Evolutionary conservation across 768 basidiomycete species (phyloP).

Genomic region (Austroboletus festivus): DNA sequence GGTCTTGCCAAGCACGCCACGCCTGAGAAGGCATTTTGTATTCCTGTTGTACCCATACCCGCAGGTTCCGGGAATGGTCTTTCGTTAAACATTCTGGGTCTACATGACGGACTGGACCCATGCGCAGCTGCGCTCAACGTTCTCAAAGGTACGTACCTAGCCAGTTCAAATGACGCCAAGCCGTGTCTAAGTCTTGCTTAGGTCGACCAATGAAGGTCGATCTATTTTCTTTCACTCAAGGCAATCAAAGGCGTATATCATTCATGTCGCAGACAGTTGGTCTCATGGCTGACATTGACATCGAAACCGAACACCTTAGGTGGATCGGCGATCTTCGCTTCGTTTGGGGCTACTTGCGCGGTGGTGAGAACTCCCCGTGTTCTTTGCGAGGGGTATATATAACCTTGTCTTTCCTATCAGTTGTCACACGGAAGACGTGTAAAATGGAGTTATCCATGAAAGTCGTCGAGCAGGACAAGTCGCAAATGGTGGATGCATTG

Average conservation of each 20-base stretch:
- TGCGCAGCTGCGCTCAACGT: conserved; percentile 70
- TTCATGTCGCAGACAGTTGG: conserved; percentile 85
- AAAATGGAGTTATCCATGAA: conserved; percentile 70
- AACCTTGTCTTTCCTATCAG: conserved; percentile 32
- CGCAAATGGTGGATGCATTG: conserved; percentile 58
- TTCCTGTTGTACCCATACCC: conserved; percentile 76
- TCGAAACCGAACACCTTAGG: conserved; percentile 78
- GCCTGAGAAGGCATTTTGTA: conserved; percentile 56
- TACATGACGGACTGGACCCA: conserved; percentile 68
- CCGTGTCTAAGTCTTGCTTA: conserved; percentile 25
- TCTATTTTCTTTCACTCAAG: conserved; percentile 72
- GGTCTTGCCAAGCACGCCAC: conserved; percentile 69
- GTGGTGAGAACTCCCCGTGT: conserved; percentile 41
- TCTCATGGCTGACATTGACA: conserved; percentile 81
- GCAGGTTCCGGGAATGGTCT: conserved; percentile 81
- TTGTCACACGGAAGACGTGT: conserved; percentile 59
- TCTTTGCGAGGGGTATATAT: background rate
- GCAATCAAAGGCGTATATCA: conserved; percentile 58
- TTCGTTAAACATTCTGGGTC: conserved; percentile 68
- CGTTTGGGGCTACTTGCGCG: conserved; percentile 65
- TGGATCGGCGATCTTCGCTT: conserved; percentile 89
- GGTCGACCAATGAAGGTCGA: conserved; percentile 75
- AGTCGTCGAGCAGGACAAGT: conserved; percentile 66
- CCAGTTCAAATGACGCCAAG: background rate
- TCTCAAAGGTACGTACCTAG: conserved; percentile 56